Percentiles rank a stretch among this genome's conserved stretches.
Conservation (phyloP, 1,139 yeast genomes). For the Yamadazyma sp. region DNA sequence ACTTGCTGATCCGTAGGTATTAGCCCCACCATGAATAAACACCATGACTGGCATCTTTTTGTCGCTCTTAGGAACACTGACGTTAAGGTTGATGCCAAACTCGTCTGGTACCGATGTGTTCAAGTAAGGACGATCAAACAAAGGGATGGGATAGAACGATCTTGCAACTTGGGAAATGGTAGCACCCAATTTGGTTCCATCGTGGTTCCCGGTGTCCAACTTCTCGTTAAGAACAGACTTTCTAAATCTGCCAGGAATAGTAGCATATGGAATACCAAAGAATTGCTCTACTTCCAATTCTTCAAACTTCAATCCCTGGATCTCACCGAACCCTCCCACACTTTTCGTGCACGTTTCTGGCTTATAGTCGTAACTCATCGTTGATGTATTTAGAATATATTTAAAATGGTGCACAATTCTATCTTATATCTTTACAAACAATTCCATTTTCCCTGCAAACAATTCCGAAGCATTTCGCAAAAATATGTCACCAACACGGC, state of each 20-base stretch:
- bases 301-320: constrained; percentile 7
- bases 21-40: constrained; percentile 17
- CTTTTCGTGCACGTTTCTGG: not conserved
- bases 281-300: constrained; percentile 10
- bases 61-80: constrained; percentile 6
- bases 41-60: constrained; percentile 14
- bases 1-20: constrained; percentile 14
- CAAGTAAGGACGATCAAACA: constrained; percentile 10
- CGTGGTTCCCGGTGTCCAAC: constrained; percentile 7
- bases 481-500: no score
- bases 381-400: not conserved
- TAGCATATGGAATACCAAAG: constrained; percentile 13
- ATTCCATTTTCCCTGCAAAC: no score
- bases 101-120: constrained; percentile 6
- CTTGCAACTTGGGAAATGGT: constrained; percentile 12
- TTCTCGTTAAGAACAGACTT: constrained; percentile 10
- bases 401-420: no score
- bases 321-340: not conserved
- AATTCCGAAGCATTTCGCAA: no score
- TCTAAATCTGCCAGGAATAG: constrained; percentile 15
- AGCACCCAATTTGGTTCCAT: constrained; percentile 12
- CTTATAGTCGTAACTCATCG: not conserved
- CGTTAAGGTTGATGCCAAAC: constrained; percentile 7
- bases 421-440: no score
- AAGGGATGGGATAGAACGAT: constrained; percentile 12